Evolutionary conservation across 495 filamentous ascomycete species (phyloP).

Genomic region (Xanthoparmelia taractica): DNA sequence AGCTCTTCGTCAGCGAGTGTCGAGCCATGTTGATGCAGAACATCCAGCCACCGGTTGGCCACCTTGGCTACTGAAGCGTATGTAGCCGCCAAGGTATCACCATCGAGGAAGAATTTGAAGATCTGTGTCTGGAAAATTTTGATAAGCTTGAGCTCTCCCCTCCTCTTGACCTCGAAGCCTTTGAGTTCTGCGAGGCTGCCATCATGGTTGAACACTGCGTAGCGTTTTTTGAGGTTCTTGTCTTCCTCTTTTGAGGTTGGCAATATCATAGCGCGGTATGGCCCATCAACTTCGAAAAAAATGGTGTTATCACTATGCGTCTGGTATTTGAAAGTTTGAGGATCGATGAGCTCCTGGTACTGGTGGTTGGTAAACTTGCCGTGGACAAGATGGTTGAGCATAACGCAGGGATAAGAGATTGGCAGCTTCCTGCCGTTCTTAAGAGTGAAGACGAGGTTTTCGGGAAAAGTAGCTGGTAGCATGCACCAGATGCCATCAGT

Average conservation of each 20-base stretch:
- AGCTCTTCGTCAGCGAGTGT: constrained; percentile 93
- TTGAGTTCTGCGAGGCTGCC: constrained; percentile 95
- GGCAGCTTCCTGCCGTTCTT: constrained; percentile 91
- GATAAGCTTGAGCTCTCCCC: constrained; percentile 98
- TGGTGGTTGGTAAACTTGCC: constrained; percentile 93
- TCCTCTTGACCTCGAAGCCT: constrained; percentile 94
- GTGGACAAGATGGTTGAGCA: constrained; percentile 98
- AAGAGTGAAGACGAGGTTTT: constrained; percentile 90
- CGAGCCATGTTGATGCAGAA: constrained; percentile 74
- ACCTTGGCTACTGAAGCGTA: constrained; percentile 89
- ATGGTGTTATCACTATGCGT: constrained; percentile 98
- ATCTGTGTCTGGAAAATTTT: constrained; percentile 99
- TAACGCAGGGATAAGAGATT: constrained; percentile 97
- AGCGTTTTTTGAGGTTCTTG: constrained; percentile 99
- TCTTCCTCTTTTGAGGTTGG: constrained; percentile 97
- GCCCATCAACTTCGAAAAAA: constrained; percentile 98
- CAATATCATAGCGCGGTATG: constrained; percentile 94
- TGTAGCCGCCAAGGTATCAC: constrained; percentile 73
- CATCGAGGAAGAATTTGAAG: constrained; percentile 98
- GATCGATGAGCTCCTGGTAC: constrained; percentile 82
- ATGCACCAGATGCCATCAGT: constrained; percentile 99
- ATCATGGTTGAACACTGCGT: constrained; percentile 98
- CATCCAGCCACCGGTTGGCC: constrained; percentile 94
- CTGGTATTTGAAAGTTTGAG: constrained; percentile 74
- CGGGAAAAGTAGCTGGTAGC: constrained; percentile 90